These are phyloP conservation scores for Hyphopichia pseudoburtonii DNA, from an alignment of 1,139 yeast genomes.

Conservation along the genomic window DNA sequence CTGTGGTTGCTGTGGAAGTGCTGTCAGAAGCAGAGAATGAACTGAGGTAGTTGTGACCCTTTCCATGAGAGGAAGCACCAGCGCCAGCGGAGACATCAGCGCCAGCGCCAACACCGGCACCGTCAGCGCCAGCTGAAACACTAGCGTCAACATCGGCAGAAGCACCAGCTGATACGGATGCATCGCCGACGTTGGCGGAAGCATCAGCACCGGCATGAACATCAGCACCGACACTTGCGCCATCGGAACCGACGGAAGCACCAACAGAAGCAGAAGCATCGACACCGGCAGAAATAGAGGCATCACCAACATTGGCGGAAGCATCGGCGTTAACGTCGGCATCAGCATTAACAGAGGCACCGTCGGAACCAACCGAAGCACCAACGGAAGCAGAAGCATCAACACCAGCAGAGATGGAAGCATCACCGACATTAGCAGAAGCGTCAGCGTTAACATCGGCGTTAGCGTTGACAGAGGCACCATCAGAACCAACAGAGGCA, in stretches of 20 bases:
- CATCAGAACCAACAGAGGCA: not conserved
- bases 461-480: not conserved
- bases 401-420: not conserved
- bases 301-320: not conserved
- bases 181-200: not conserved
- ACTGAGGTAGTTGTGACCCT: too few relatives aligned
- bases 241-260: not conserved
- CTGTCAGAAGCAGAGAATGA: not conserved
- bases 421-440: too few relatives aligned
- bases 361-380: conserved; percentile 1
- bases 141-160: not conserved
- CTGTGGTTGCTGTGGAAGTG: too few relatives aligned
- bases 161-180: not conserved
- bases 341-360: conserved; percentile 5
- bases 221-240: not conserved
- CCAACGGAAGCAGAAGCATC: not conserved
- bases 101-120: not conserved
- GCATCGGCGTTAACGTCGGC: not conserved
- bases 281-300: not conserved
- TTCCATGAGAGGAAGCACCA: too few relatives aligned
- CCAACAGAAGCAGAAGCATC: not conserved
- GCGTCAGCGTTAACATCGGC: not conserved
- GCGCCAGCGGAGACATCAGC: too few relatives aligned
- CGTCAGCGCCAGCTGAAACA: not conserved
- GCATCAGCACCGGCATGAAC: not conserved